phyloP scores from a whole-genome alignment of 192 early-diverging fungal species.

The Tieghemiomyces parasiticus region DNA sequence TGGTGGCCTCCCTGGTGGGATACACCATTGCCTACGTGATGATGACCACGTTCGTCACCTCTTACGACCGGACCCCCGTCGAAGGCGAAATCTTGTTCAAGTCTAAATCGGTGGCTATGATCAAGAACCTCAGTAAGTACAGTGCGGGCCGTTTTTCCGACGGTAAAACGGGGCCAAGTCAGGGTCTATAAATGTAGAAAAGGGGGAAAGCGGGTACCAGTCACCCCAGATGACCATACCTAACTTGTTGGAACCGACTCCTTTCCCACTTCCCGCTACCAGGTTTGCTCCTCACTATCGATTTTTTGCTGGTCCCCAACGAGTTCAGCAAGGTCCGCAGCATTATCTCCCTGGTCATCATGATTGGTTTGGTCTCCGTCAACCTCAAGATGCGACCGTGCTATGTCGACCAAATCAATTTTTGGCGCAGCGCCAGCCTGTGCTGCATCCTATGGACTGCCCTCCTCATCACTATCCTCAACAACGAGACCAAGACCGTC shows the following conservation, averaged over 20 bases:
- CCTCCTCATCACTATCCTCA: conserved; percentile 45
- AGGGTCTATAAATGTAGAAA: no score
- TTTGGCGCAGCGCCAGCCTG: conserved; percentile 45
- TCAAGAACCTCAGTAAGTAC: conserved; percentile 47
- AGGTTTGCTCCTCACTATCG: conserved; percentile 49
- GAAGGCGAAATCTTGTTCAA: conserved; percentile 57
- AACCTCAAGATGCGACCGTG: conserved; percentile 56
- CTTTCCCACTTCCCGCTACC: neutral
- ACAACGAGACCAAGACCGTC: conserved; percentile 27
- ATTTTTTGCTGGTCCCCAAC: conserved; percentile 46
- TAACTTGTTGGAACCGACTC: no score
- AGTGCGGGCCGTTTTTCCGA: no score
- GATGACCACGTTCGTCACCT: conserved; percentile 52
- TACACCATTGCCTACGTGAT: conserved; percentile 48
- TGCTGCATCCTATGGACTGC: conserved; percentile 55
- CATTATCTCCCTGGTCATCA: conserved; percentile 47
- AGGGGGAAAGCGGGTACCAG: no score
- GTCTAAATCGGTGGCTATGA: conserved; percentile 53
- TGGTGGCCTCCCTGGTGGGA: conserved; percentile 37
- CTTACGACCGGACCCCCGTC: conserved; percentile 48
- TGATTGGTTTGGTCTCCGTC: conserved; percentile 54
- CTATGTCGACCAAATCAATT: conserved; percentile 62
- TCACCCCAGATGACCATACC: no score
- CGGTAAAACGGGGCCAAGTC: no score
- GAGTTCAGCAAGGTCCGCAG: conserved; percentile 40